These are phyloP conservation scores for Raphanus hybrid DNA, from an alignment of 441 rosid genomes.

Conservation along the genomic window DNA sequence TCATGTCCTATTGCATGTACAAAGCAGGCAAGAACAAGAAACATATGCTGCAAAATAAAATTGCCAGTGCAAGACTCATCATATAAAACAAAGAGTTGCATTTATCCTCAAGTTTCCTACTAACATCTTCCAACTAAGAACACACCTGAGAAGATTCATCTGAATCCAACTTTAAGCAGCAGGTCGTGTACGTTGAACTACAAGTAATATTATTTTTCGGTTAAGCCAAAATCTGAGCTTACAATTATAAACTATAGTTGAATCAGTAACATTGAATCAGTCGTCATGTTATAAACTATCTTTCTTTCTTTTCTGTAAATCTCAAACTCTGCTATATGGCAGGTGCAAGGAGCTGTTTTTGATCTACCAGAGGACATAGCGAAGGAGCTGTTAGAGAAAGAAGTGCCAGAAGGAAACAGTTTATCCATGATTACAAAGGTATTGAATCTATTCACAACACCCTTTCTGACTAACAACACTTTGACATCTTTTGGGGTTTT, in stretches of 20 bases:
- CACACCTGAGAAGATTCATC: slow-evolving; percentile 34
- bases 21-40: slow-evolving; percentile 31
- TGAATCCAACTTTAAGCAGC: slow-evolving; percentile 28
- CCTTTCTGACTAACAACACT: no score
- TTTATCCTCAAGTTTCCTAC: slow-evolving; percentile 21
- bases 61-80: slow-evolving; percentile 23
- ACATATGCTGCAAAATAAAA: slow-evolving; percentile 18
- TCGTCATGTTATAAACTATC: background rate
- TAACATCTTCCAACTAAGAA: slow-evolving; percentile 31
- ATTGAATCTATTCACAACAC: background rate
- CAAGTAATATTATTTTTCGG: no score
- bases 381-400: slow-evolving; percentile 70
- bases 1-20: slow-evolving; percentile 31
- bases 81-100: background rate
- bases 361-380: slow-evolving; percentile 97
- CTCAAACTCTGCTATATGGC: slow-evolving; percentile 35
- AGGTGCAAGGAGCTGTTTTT: slow-evolving; percentile 97
- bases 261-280: slow-evolving; percentile 45
- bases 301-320: background rate
- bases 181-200: slow-evolving; percentile 18
- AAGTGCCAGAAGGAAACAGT: slow-evolving; percentile 81
- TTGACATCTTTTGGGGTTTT: background rate
- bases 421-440: slow-evolving; percentile 84
- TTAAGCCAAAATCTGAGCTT: no score
- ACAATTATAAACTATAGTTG: no score